Base-by-base conservation (phyloP, 768 basidiomycete genomes). In the Tylopilus felleus region DNA sequence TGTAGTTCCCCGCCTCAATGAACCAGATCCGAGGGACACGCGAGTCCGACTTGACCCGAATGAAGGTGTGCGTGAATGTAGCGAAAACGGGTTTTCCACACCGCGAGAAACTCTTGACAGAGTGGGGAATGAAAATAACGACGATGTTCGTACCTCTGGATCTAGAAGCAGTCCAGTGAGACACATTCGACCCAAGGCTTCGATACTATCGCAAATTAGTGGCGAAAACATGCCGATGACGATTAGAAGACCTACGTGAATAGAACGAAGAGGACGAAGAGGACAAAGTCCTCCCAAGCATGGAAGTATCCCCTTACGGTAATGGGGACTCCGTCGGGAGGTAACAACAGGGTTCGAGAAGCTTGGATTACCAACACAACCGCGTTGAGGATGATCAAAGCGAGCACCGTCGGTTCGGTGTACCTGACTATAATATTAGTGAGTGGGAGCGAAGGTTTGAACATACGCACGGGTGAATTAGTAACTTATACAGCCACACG, bases 131-230 rank as follows among this genome's bases (percentile, higher is more conserved):
- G 73, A 68, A 62, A 84, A 81, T 9, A 81, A 62, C 33, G 78
- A 64, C 48, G 77, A 77, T 51, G 80, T 70, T 38, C 79, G 77
- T 8, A 87, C 72, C 56, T 90, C 87, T 16, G 92, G 92, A 67
- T 95, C 93, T 48, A 97, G 78, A 13, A 98, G 65, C 58, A 98
- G 81, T 21, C 96, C 96, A n/a, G 88, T 90, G 25, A 93, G 86
- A 62, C 90, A 83, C 64, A 94, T 93, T 22, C 95, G 86, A 38
- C 90, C 92, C 58, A 88, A 76, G 41, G 88, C 84, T 74, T 98
- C 96, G 47, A 95, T 56, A 8, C 90, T 93, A 60, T 10, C n/a
- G 25, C 10, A 36, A 46, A 4, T 50, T 39, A 65, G 60, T 5
- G 9, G 13, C 25, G 22, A 19, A 14, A 25, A 29, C 7, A 17